Percentiles rank a stretch among this genome's conserved stretches.
Evolutionary conservation across 1,139 yeast species (phyloP).

Genomic region (Sugiyamaella neomexicana): DNA sequence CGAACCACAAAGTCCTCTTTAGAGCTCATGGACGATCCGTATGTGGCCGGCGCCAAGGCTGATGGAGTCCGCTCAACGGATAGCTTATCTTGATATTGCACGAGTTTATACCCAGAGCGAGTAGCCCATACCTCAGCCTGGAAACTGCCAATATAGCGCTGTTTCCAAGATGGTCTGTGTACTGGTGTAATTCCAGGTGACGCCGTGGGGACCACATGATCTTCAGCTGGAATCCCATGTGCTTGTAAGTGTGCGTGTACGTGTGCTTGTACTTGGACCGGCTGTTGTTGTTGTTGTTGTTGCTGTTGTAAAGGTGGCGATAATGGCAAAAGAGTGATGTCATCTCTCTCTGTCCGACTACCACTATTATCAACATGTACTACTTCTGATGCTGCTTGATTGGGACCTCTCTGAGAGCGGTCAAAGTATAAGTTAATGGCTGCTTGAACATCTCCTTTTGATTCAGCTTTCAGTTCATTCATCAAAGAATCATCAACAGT

Average conservation of each 20-base stretch:
- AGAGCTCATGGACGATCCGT: constrained; percentile 15
- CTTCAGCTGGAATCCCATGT: no score
- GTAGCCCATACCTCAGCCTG: constrained; percentile 84
- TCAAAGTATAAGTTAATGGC: constrained; percentile 39
- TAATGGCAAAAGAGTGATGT: no score
- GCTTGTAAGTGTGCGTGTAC: no score
- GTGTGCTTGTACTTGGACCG: not conserved
- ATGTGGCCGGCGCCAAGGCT: constrained; percentile 17
- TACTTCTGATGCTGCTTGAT: not conserved
- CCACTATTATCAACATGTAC: not conserved
- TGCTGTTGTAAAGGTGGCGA: no score
- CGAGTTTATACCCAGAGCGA: constrained; percentile 60
- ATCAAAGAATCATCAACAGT: constrained; percentile 23
- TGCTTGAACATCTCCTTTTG: constrained; percentile 33
- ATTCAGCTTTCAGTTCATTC: constrained; percentile 25
- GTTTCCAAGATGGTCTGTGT: constrained; percentile 26
- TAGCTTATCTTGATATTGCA: constrained; percentile 53
- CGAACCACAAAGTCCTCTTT: constrained; percentile 40
- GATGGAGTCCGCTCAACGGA: constrained; percentile 38
- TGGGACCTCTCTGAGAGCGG: constrained; percentile 3
- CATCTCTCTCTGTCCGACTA: no score
- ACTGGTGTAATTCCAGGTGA: not conserved
- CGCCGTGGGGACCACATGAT: not conserved
- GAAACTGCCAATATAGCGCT: constrained; percentile 63
- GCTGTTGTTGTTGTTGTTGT: no score